Conservation (phyloP, 2,329 filamentous ascomycete genomes). For the Pestalotiopsis sp. region DNA sequence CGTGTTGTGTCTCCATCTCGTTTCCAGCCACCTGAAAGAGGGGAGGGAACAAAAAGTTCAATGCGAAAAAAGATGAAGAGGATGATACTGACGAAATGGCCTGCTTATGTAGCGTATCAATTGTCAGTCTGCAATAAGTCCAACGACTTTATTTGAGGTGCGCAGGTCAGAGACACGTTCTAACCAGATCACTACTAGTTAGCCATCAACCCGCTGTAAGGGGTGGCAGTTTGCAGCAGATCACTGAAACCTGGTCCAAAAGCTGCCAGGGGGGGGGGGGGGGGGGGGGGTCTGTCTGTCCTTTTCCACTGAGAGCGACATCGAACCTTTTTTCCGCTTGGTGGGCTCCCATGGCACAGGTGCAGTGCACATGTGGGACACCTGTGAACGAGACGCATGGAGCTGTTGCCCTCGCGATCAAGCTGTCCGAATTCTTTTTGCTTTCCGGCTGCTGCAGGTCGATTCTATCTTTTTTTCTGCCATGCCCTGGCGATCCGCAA, state of each 20-base stretch:
- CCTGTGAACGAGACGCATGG: background rate
- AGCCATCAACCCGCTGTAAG: background rate
- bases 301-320: background rate
- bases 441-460: background rate
- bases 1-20: background rate
- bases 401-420: background rate
- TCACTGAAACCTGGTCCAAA: conserved; percentile 1
- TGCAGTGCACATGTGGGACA: background rate
- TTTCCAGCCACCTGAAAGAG: background rate
- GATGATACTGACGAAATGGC: background rate
- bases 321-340: background rate
- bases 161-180: conserved; percentile 1
- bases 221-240: conserved; percentile 8
- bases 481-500: background rate
- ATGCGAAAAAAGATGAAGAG: background rate
- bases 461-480: background rate
- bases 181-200: conserved; percentile 7
- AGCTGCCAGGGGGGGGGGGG: background rate
- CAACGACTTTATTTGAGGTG: background rate
- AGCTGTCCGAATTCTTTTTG: background rate
- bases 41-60: no score
- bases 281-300: background rate
- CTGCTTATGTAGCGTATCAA: background rate
- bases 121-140: background rate
- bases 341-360: background rate